A percentile compares a stretch with the other conserved stretches of the same genome.
phyloP scores from a whole-genome alignment of 1,284 basidiomycete genomes.

The Agaricales sp. region DNA sequence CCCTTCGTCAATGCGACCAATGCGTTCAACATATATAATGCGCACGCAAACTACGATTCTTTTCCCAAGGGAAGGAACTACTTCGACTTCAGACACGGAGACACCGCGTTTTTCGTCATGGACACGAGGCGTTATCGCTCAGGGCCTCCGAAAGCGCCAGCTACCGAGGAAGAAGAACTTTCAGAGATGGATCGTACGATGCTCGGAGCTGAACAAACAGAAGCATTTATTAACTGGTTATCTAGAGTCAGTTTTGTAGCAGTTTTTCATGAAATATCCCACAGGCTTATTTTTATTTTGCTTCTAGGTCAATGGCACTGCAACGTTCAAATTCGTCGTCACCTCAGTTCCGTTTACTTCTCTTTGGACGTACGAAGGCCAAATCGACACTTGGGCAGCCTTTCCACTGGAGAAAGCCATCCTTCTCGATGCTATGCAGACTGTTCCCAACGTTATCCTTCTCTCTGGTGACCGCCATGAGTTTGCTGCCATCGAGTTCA shows the following conservation, averaged over 20 bases:
- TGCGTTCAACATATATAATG: constrained; percentile 63
- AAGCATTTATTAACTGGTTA: constrained; percentile 59
- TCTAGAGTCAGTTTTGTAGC: constrained; percentile 29
- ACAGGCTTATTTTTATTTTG: not conserved
- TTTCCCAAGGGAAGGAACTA: constrained; percentile 38
- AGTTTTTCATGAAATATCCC: not conserved
- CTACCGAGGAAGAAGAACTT: constrained; percentile 4
- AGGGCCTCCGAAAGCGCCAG: constrained; percentile 28
- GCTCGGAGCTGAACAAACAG: constrained; percentile 63
- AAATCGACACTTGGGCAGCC: constrained; percentile 63
- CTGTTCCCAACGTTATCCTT: constrained; percentile 66
- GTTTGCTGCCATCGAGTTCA: constrained; percentile 65
- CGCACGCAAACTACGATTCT: constrained; percentile 54
- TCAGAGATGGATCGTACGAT: constrained; percentile 39
- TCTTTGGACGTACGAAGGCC: constrained; percentile 64
- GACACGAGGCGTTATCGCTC: constrained; percentile 67
- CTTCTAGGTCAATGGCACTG: constrained; percentile 58
- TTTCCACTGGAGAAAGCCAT: constrained; percentile 54
- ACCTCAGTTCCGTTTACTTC: constrained; percentile 72
- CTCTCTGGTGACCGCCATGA: constrained; percentile 72
- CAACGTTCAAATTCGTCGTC: constrained; percentile 76
- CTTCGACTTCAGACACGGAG: constrained; percentile 58
- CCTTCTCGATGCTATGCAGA: constrained; percentile 47
- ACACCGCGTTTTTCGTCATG: constrained; percentile 71
- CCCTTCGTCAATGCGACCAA: constrained; percentile 51